Evolutionary conservation across 148 eudicot genomes (phyloP).

Genomic region (Amaranthus hypochondriacus): DNA sequence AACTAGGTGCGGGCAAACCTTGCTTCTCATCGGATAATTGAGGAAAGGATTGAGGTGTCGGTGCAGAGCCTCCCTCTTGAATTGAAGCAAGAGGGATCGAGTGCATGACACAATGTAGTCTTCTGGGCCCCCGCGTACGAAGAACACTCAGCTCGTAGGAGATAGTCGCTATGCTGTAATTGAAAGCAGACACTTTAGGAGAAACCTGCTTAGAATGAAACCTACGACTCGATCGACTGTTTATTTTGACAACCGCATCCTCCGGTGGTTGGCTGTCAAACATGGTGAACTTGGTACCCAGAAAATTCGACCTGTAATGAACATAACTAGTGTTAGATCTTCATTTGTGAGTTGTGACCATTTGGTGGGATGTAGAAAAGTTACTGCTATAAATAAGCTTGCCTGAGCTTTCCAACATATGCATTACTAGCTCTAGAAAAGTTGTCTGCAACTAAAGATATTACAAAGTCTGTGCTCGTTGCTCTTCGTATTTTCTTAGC

Average conservation of each 20-base stretch:
- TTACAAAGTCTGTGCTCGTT: constrained; percentile 70
- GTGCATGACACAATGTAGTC: constrained; percentile 66
- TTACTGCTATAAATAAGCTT: constrained; percentile 24
- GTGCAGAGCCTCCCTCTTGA: constrained; percentile 84
- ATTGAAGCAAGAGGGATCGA: constrained; percentile 70
- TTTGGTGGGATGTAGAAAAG: background rate
- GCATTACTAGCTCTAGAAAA: constrained; percentile 84
- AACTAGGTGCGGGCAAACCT: constrained; percentile 23
- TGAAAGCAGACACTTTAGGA: constrained; percentile 66
- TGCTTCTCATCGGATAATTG: constrained; percentile 31
- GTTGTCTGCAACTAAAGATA: constrained; percentile 75
- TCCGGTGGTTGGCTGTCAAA: constrained; percentile 67
- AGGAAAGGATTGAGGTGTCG: constrained; percentile 72
- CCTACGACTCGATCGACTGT: constrained; percentile 45
- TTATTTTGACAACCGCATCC: constrained; percentile 37
- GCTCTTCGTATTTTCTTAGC: constrained; percentile 79
- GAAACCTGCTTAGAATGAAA: constrained; percentile 74
- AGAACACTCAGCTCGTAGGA: constrained; percentile 84
- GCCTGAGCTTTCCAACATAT: constrained; percentile 82
- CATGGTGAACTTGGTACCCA: constrained; percentile 84
- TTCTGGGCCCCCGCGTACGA: constrained; percentile 82
- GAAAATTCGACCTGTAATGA: constrained; percentile 73
- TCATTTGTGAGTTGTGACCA: background rate
- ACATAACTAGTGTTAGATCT: background rate
- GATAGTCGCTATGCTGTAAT: constrained; percentile 56